phyloP scores from a whole-genome alignment of 768 basidiomycete genomes.

The Tricholoma matsutake region DNA sequence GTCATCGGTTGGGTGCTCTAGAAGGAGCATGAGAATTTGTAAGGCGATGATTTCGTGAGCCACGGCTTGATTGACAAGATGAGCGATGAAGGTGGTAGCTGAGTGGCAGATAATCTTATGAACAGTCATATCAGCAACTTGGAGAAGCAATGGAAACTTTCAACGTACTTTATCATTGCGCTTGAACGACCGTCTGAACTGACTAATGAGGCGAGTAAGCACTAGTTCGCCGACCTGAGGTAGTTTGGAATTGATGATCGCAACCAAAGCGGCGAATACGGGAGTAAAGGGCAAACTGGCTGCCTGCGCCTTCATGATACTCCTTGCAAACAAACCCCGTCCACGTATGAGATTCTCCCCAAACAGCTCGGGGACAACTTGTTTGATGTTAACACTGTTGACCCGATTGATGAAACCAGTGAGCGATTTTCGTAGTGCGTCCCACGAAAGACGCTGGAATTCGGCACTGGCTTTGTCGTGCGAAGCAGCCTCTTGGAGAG shows the following conservation, averaged over 20 bases:
- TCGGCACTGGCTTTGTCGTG: conserved; percentile 82
- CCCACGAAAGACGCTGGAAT: conserved; percentile 96
- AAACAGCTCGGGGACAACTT: conserved; percentile 88
- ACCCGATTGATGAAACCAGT: conserved; percentile 99
- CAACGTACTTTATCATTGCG: conserved; percentile 89
- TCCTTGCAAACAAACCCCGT: conserved; percentile 86
- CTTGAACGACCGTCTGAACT: conserved; percentile 93
- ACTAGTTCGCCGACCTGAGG: conserved; percentile 95
- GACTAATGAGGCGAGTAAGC: conserved; percentile 84
- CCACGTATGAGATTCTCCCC: conserved; percentile 93
- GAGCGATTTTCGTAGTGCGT: conserved; percentile 94
- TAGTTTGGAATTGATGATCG: conserved; percentile 95
- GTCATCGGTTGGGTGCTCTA: conserved; percentile 95
- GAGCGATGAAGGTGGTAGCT: conserved; percentile 85
- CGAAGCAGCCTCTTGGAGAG: conserved; percentile 80
- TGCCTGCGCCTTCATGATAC: conserved; percentile 97
- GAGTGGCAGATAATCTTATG: conserved; percentile 85
- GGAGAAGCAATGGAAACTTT: background rate
- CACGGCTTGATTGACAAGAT: conserved; percentile 90
- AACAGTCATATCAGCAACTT: background rate
- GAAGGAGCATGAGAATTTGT: conserved; percentile 91
- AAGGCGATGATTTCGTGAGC: conserved; percentile 94
- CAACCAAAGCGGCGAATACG: conserved; percentile 90
- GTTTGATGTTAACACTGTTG: conserved; percentile 95
- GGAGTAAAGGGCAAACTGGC: conserved; percentile 97